phyloP scores from a whole-genome alignment of 2,329 filamentous ascomycete species.

The Cordyceps fumosorosea region DNA sequence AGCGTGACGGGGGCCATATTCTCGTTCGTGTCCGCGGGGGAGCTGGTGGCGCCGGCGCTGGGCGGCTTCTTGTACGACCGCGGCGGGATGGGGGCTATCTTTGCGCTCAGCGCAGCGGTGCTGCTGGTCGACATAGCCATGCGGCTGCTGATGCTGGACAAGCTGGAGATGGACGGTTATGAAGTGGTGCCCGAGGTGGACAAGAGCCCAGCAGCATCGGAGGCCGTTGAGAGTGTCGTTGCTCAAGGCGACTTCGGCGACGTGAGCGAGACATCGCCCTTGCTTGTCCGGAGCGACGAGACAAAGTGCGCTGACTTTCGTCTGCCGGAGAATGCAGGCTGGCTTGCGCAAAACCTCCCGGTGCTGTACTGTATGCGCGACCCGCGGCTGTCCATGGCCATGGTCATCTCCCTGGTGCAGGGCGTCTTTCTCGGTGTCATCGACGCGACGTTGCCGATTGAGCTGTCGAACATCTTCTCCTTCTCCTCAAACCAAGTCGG shows the following conservation, averaged over 20 bases:
- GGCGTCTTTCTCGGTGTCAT: background rate
- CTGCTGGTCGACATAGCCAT: background rate
- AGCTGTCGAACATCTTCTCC: background rate
- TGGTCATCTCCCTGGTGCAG: background rate
- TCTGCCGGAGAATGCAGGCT: background rate
- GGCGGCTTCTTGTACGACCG: background rate
- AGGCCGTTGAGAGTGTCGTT: background rate
- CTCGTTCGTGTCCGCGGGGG: background rate
- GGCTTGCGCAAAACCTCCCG: background rate
- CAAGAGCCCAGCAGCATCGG: background rate
- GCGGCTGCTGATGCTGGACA: background rate
- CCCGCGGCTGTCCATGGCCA: background rate
- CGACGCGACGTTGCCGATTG: background rate
- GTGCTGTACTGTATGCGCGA: background rate
- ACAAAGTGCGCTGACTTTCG: background rate
- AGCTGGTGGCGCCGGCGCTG: background rate
- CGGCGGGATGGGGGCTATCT: background rate
- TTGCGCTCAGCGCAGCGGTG: background rate
- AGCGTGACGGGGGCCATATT: background rate
- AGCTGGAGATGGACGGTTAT: background rate
- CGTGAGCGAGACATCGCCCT: background rate
- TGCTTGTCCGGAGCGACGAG: background rate
- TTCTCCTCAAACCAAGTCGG: background rate
- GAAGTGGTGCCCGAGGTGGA: background rate
- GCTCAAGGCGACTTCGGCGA: background rate